phyloP scores from a whole-genome alignment of 2,329 filamentous ascomycete species.

The Fusarium longipes region DNA sequence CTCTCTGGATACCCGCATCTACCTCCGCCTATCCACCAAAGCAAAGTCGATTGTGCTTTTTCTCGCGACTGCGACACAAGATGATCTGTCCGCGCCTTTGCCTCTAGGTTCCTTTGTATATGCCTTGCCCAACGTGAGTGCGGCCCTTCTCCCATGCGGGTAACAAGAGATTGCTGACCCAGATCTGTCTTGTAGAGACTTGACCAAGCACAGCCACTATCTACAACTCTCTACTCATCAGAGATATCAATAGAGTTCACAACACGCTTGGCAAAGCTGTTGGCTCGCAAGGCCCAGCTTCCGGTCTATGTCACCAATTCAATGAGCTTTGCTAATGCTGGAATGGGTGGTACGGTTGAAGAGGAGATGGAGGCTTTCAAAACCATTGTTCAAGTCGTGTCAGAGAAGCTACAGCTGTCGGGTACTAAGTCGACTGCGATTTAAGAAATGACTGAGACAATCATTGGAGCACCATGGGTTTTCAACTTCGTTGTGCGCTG shows the following conservation, averaged over 20 bases:
- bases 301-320: conserved; percentile 94
- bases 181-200: conserved; percentile 55
- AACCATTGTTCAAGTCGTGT: conserved; percentile 76
- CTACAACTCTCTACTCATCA: conserved; percentile 81
- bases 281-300: conserved; percentile 76
- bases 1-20: conserved; percentile 70
- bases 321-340: conserved; percentile 78
- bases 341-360: conserved; percentile 83
- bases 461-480: neutral
- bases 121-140: conserved; percentile 84
- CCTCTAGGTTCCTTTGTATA: conserved; percentile 92
- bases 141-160: conserved; percentile 4
- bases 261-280: conserved; percentile 82
- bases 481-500: neutral
- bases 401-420: conserved; percentile 45
- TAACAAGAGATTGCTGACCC: conserved; percentile 24
- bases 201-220: conserved; percentile 71
- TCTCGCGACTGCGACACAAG: conserved; percentile 67
- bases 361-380: conserved; percentile 94
- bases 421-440: conserved; percentile 17
- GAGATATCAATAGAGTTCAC: conserved; percentile 87
- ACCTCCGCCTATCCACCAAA: conserved; percentile 68
- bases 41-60: conserved; percentile 70
- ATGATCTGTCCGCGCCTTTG: conserved; percentile 61
- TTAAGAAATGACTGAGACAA: neutral